Evolutionary conservation across 179 eudicot genomes (phyloP).

Genomic region (Actinidia polygama): DNA sequence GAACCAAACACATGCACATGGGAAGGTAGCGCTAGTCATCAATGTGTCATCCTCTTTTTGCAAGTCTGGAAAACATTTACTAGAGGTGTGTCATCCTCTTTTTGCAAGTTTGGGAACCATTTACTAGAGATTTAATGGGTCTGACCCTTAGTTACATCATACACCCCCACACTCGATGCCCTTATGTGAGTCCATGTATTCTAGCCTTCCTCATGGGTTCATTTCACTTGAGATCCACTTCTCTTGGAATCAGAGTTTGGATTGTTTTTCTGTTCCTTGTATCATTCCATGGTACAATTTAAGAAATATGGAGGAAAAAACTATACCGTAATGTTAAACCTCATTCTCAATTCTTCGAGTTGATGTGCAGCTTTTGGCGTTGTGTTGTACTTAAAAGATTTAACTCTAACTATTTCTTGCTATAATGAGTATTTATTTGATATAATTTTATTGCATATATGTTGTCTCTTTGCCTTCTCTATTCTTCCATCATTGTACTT

Average conservation of each 20-base stretch:
- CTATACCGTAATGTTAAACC: not conserved
- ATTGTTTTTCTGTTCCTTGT: not conserved
- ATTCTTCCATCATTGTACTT: not conserved
- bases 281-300: not conserved
- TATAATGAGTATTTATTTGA: not conserved
- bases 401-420: constrained; percentile 7
- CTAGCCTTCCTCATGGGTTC: not conserved
- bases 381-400: not conserved
- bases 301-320: not conserved
- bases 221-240: not conserved
- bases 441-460: not conserved
- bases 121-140: too few relatives aligned
- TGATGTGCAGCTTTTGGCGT: not conserved
- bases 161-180: too few relatives aligned
- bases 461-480: not conserved
- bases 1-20: not conserved
- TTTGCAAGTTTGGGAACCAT: too few relatives aligned
- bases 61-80: too few relatives aligned
- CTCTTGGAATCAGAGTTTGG: not conserved
- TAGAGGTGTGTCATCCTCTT: too few relatives aligned
- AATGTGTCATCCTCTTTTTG: not conserved
- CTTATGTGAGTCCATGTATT: too few relatives aligned
- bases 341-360: not conserved
- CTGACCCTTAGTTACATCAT: too few relatives aligned
- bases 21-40: not conserved